Evolutionary conservation across 2,329 filamentous ascomycete species (phyloP).

Genomic region (Aspergillus pseudonomiae): DNA sequence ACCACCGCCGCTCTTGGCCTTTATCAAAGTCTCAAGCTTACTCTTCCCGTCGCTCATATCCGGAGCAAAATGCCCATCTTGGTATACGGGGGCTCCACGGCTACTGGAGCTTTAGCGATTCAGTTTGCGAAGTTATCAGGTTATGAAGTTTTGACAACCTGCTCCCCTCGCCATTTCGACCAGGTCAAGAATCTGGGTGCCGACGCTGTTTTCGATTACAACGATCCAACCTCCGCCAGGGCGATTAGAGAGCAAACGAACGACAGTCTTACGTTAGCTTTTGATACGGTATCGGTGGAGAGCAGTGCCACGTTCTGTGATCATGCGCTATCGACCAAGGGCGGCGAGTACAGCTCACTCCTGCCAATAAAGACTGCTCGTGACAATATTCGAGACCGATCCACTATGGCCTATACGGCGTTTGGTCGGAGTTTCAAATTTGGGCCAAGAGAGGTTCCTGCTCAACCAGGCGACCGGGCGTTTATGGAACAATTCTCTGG

Average conservation of each 20-base stretch:
- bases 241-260: constrained; percentile 35
- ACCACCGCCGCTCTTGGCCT: constrained; percentile 54
- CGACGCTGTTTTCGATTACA: constrained; percentile 38
- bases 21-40: constrained; percentile 36
- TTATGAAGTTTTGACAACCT: constrained; percentile 35
- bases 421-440: constrained; percentile 34
- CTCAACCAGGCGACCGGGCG: constrained; percentile 44
- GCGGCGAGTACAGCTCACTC: constrained; percentile 33
- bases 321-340: constrained; percentile 32
- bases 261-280: constrained; percentile 34
- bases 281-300: constrained; percentile 38
- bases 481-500: constrained; percentile 47
- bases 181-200: constrained; percentile 37
- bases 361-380: constrained; percentile 27
- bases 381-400: constrained; percentile 33
- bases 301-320: constrained; percentile 34
- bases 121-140: constrained; percentile 44
- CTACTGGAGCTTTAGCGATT: constrained; percentile 41
- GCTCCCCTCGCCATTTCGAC: constrained; percentile 37
- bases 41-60: constrained; percentile 27
- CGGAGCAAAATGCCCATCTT: constrained; percentile 27
- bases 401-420: constrained; percentile 36
- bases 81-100: constrained; percentile 45
- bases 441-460: constrained; percentile 31
- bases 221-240: constrained; percentile 18